Conservation (phyloP, 2,329 filamentous ascomycete genomes). For the Neurospora sp. region DNA sequence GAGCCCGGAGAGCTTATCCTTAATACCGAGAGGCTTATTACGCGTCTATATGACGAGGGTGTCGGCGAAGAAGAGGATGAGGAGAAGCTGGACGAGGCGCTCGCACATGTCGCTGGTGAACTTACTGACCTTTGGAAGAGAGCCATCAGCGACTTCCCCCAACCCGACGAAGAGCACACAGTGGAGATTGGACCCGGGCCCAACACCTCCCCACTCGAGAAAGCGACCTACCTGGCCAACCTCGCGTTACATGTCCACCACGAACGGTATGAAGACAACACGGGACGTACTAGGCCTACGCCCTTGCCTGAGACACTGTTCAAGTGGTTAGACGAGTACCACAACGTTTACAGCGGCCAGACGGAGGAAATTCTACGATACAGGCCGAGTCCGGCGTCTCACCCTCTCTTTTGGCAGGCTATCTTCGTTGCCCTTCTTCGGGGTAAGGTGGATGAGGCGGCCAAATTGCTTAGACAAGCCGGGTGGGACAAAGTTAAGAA, state of each 20-base stretch:
- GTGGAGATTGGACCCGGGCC: conserved; percentile 57
- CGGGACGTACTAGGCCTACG: conserved; percentile 21
- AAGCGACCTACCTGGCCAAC: conserved; percentile 69
- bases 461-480: conserved; percentile 60
- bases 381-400: conserved; percentile 63
- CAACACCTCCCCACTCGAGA: conserved; percentile 53
- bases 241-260: conserved; percentile 74
- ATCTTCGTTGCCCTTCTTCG: conserved; percentile 66
- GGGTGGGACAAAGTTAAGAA: conserved; percentile 70
- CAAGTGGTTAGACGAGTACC: conserved; percentile 69
- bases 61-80: conserved; percentile 45
- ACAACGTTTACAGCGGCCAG: conserved; percentile 62
- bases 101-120: conserved; percentile 42
- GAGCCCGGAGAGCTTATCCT: conserved; percentile 67
- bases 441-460: conserved; percentile 58
- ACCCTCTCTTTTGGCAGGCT: conserved; percentile 75
- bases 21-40: conserved; percentile 62
- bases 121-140: conserved; percentile 47
- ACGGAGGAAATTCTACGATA: conserved; percentile 52
- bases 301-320: conserved; percentile 70
- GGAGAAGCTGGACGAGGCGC: conserved; percentile 44
- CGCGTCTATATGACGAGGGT: conserved; percentile 52
- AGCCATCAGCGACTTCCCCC: conserved; percentile 38
- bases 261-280: conserved; percentile 34
- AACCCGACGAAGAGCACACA: conserved; percentile 41